Evolutionary conservation across 306 rosid genomes (phyloP), one percentile per base, ranked within the genome.

Genomic region (Hylodesmum podocarpum): DNA sequence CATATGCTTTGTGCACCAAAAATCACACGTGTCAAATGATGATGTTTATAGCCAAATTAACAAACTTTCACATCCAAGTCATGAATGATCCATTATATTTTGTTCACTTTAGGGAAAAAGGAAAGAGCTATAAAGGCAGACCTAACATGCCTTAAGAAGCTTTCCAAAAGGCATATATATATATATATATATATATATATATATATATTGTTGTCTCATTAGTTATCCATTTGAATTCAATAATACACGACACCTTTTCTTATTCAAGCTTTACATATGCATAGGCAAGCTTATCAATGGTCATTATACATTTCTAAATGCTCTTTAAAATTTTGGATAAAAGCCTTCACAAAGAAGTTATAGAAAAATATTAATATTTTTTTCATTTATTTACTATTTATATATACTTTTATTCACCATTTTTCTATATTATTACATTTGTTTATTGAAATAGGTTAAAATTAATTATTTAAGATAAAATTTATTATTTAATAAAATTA

Each of bases 91-190:
- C 77, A 82, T 75, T 70, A 82, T 81, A 78, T 85, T 74, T 82
- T 85, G 84, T 75, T 85, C 77, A 75, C 82, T 85, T 75, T 75
- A 78, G 80, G 82, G 85, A 14, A 81, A 80, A 85, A 55, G 65
- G 72, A 47, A 49, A 70, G 58, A 70, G 77, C 86, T 82, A 78
- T 85, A 85, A 79, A 82, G 86, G 21, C 34, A 5, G 21, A 15
- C 77, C 84, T 82, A 85, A 25, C 29, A 49, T 82, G 80, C 70
- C 86, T 75, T 49, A 39, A 65, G 37, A 81, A 78, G 36, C 71
- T 79, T 55, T 75, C 47, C 70, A 82, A 82, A 75, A 28, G 86
- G 6, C 66, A 58, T 29, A 7, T 13, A 5, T 28, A 58, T 29
- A 29, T 28, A 14, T 58, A 58, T 29, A 29, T 28, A 14, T 58